Evolutionary conservation across 345 rosid genomes (phyloP), one percentile per base, ranked within the genome.

Genomic region (Bretschneidera sinensis): DNA sequence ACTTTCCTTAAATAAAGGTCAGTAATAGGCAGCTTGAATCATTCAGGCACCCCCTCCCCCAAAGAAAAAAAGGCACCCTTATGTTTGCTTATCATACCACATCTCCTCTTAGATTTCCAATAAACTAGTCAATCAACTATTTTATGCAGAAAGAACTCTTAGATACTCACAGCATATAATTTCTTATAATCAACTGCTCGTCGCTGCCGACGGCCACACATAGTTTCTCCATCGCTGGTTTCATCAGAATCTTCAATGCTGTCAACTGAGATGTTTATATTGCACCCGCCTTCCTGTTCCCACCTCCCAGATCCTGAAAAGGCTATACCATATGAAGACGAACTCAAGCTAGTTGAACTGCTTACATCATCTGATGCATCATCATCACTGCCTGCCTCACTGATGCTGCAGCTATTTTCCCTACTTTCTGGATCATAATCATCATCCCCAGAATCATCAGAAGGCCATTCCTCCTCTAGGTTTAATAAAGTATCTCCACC

Each of bases 381-480:
- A 71, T 75, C 76, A 64, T 70, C 84, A 61, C 70, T 73, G 52
- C 77, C 83, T 9, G 66, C 84, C 24, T 76, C 83, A 62, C 81
- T 75, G 62, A 67, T 72, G 64, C 76, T 60, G 69, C 68, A 64
- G 2, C 72, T 65, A 55, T 64, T 79, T 58, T 78, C 88, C 72
- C 68, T 77, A 74, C 79, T 77, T 66, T 78, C 88, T 33, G 97
- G 97, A 74, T 88, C 87, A 76, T 94, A 94, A 66, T 94, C 92
- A 59, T 79, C 83, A 79, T 94, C 99, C 65, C 78, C 78, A 25
- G 97, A 91, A 74, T 94, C 99, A 83, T 94, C 99, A 6, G 96
- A 91, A 73, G 99, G 99, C 97, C 99, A 94, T 31, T 85, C 87
- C 21, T 68, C 85, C 60, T 83, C 96, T 19, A 72, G 79, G 73